These are phyloP conservation scores for Acanthamoeba divionensis DNA, from an alignment of 208 protist genomes.

Conservation along the genomic window DNA sequence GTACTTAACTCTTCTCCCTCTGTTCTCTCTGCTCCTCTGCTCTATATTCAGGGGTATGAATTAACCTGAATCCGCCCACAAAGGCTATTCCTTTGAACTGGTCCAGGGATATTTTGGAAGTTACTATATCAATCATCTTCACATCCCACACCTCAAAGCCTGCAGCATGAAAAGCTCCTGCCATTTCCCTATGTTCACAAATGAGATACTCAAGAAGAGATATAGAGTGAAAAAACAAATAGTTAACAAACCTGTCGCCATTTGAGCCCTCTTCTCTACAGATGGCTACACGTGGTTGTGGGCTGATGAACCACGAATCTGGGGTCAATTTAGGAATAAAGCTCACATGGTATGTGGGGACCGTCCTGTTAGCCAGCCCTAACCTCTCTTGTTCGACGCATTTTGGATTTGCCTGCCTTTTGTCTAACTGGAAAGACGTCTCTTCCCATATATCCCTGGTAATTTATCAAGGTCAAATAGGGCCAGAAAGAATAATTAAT, in stretches of 20 bases:
- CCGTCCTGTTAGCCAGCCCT: constrained; percentile 8
- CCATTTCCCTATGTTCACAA: constrained; percentile 69
- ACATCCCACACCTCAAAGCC: constrained; percentile 79
- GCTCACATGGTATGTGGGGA: background rate
- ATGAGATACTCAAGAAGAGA: background rate
- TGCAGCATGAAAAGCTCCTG: constrained; percentile 69
- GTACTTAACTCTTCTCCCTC: too few species aligned
- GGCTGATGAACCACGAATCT: background rate
- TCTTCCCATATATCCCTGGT: constrained; percentile 72
- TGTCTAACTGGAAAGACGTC: constrained; percentile 75
- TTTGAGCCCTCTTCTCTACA: constrained; percentile 78
- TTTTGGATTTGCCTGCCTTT: constrained; percentile 71
- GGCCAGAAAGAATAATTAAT: too few species aligned
- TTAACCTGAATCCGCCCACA: constrained; percentile 78
- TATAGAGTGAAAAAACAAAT: too few species aligned
- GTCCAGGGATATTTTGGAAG: constrained; percentile 51
- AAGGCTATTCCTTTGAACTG: constrained; percentile 80
- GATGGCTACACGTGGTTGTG: constrained; percentile 13
- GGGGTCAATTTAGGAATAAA: background rate
- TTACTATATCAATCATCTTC: constrained; percentile 71
- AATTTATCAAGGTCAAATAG: too few species aligned
- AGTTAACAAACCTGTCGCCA: constrained; percentile 63
- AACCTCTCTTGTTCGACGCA: constrained; percentile 66
- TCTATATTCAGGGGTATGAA: too few species aligned
- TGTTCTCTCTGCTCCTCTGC: background rate